Evolutionary conservation across 2,329 filamentous ascomycete species (phyloP).

Genomic region (Lasiodiplodia citricola): DNA sequence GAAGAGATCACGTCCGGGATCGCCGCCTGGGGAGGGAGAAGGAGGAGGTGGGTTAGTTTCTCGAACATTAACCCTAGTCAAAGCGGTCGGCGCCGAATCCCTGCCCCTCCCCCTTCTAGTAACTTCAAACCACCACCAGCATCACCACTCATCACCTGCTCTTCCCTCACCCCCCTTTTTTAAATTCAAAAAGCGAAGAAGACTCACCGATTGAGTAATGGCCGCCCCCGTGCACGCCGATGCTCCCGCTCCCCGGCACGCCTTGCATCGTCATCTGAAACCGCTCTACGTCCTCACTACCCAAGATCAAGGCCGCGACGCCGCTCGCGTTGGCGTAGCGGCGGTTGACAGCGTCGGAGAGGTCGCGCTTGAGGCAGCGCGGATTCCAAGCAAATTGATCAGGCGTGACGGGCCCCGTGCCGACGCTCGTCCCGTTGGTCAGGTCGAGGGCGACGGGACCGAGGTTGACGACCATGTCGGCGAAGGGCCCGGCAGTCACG

Average conservation of each 20-base stretch:
- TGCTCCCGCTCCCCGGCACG: constrained; percentile 39
- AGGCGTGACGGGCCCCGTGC: constrained; percentile 60
- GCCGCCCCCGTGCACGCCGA: constrained; percentile 53
- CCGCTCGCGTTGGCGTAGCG: constrained; percentile 34
- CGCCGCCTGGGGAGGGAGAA: constrained; percentile 38
- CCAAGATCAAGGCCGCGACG: constrained; percentile 33
- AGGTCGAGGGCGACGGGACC: constrained; percentile 54
- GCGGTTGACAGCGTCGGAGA: constrained; percentile 36
- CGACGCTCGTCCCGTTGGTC: constrained; percentile 44
- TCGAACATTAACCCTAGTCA: background rate
- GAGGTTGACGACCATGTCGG: constrained; percentile 50
- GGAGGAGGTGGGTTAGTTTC: too few species aligned
- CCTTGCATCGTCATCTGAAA: constrained; percentile 49
- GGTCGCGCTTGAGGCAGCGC: constrained; percentile 47
- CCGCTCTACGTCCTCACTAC: constrained; percentile 35
- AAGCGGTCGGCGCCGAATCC: background rate
- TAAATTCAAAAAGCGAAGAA: background rate
- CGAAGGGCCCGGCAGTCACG: constrained; percentile 59
- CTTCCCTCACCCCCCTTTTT: too few species aligned
- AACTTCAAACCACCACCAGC: too few species aligned
- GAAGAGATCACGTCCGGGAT: constrained; percentile 53
- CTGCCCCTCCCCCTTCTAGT: too few species aligned
- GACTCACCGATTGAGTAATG: constrained; percentile 49
- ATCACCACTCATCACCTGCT: too few species aligned
- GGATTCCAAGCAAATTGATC: constrained; percentile 54